These are phyloP conservation scores for Chlamydomonas schloesseri DNA, from an alignment of 139 green algal species.

Conservation along the genomic window DNA sequence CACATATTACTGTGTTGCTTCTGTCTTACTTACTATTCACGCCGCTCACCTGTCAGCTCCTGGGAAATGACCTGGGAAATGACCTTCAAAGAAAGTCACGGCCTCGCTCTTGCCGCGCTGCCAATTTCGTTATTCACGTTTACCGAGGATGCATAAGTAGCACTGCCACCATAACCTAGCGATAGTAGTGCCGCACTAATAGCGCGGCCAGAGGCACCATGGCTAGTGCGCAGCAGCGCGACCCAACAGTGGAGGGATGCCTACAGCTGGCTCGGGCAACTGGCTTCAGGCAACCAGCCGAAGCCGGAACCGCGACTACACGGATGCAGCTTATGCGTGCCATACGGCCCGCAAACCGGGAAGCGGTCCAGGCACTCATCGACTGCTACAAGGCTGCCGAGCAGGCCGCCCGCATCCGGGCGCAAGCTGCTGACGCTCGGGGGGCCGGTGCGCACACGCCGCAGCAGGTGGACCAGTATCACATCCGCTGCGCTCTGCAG, in stretches of 20 bases:
- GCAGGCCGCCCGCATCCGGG: background rate
- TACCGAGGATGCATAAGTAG: too few species aligned
- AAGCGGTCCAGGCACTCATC: background rate
- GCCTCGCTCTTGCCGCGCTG: too few species aligned
- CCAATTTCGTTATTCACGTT: too few species aligned
- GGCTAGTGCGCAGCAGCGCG: background rate
- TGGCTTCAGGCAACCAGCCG: background rate
- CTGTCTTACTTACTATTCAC: too few species aligned
- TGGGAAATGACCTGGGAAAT: too few species aligned
- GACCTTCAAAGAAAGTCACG: too few species aligned
- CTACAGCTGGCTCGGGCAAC: slow-evolving; percentile 2
- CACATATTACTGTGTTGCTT: too few species aligned
- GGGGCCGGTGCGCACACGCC: background rate
- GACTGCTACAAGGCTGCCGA: background rate
- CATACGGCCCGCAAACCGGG: background rate
- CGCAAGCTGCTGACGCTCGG: too few species aligned
- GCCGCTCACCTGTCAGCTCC: too few species aligned
- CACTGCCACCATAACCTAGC: too few species aligned
- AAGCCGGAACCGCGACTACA: background rate
- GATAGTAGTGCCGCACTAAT: too few species aligned
- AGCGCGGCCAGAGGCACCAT: too few species aligned
- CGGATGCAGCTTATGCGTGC: background rate
- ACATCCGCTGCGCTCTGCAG: background rate
- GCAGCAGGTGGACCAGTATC: background rate
- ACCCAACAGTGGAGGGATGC: background rate